A percentile compares a stretch with the other conserved stretches of the same genome.
Evolutionary conservation across 768 basidiomycete species (phyloP).

Genomic region (Nevesoporus exiguus): DNA sequence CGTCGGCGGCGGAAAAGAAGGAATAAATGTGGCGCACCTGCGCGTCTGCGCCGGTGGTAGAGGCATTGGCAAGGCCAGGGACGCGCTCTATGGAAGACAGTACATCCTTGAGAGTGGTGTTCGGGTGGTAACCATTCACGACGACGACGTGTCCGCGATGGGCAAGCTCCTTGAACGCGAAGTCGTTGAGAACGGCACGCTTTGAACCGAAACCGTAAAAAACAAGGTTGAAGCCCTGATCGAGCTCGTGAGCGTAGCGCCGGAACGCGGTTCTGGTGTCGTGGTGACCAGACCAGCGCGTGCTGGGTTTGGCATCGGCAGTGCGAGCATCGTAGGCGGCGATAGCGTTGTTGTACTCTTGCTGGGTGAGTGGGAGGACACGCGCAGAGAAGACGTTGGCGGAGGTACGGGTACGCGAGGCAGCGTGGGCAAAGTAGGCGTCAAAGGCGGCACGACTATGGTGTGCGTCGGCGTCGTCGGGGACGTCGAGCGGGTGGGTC

Average conservation of each 20-base stretch:
- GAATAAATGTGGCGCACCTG: slow-evolving; percentile 64
- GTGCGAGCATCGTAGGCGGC: slow-evolving; percentile 20
- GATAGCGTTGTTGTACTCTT: slow-evolving; percentile 50
- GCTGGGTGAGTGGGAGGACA: slow-evolving; percentile 64
- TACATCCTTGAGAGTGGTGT: slow-evolving; percentile 65
- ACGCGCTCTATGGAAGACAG: slow-evolving; percentile 53
- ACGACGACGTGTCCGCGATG: slow-evolving; percentile 70
- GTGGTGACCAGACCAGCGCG: slow-evolving; percentile 19
- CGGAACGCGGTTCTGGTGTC: slow-evolving; percentile 40
- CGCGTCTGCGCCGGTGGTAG: slow-evolving; percentile 44
- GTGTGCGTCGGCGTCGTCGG: slow-evolving; percentile 7
- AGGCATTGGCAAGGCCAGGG: slow-evolving; percentile 16
- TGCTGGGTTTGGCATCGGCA: slow-evolving; percentile 4
- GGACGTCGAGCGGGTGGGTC: slow-evolving; percentile 9
- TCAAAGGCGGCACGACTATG: slow-evolving; percentile 64
- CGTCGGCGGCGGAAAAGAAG: slow-evolving; percentile 47
- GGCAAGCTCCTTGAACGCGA: slow-evolving; percentile 56
- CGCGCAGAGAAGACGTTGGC: slow-evolving; percentile 74
- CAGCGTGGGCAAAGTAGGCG: slow-evolving; percentile 71
- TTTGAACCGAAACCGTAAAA: slow-evolving; percentile 93
- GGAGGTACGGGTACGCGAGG: slow-evolving; percentile 68
- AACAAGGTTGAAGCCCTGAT: slow-evolving; percentile 81
- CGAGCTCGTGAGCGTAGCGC: slow-evolving; percentile 67
- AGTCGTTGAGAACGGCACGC: slow-evolving; percentile 66
- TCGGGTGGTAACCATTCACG: slow-evolving; percentile 74